A percentile compares a stretch with the other conserved stretches of the same genome.
Evolutionary conservation across 2,329 filamentous ascomycete species (phyloP).

Genomic region (Aspergillus amoenus): DNA sequence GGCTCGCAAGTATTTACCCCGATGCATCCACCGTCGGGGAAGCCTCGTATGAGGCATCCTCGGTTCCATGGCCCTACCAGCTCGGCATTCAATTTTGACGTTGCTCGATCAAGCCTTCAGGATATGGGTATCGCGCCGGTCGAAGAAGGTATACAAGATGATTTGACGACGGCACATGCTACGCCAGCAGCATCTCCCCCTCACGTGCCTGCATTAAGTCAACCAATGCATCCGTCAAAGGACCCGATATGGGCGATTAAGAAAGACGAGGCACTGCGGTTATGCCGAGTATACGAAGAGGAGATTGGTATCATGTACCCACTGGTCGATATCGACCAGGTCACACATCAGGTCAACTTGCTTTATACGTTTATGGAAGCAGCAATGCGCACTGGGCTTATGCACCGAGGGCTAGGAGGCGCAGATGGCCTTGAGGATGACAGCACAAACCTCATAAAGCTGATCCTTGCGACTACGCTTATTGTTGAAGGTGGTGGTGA

Average conservation of each 20-base stretch:
- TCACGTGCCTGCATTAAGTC: conserved; percentile 28
- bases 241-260: conserved; percentile 81
- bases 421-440: conserved; percentile 62
- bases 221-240: conserved; percentile 49
- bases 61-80: conserved; percentile 84
- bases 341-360: conserved; percentile 68
- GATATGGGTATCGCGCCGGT: conserved; percentile 79
- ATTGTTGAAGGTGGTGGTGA: conserved; percentile 76
- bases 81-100: conserved; percentile 78
- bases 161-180: conserved; percentile 51
- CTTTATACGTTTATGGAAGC: conserved; percentile 74
- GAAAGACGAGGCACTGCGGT: conserved; percentile 74
- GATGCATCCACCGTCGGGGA: conserved; percentile 43
- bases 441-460: conserved; percentile 72
- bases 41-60: conserved; percentile 56
- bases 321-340: conserved; percentile 69
- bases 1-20: conserved; percentile 40
- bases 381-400: conserved; percentile 58
- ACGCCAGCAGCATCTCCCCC: conserved; percentile 52
- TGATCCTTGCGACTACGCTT: conserved; percentile 76
- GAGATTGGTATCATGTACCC: conserved; percentile 94
- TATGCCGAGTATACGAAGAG: conserved; percentile 81
- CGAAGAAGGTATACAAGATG: conserved; percentile 63
- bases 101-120: conserved; percentile 81
- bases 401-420: conserved; percentile 54